phyloP scores from a whole-genome alignment of 2,329 filamentous ascomycete species.

The Pseudopyrenochaeta lycopersici region DNA sequence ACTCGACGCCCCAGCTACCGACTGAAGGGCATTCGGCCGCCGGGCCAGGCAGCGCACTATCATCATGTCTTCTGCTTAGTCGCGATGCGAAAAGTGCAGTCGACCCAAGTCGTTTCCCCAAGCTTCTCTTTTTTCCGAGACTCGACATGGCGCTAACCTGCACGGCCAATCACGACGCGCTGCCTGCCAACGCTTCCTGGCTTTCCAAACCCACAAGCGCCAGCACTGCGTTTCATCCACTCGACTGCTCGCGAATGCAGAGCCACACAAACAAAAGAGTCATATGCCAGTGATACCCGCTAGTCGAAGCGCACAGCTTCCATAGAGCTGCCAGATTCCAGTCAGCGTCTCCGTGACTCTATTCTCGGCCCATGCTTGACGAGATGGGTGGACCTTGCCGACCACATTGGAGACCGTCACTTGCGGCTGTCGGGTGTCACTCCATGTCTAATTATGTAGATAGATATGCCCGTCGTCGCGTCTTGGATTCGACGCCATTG shows the following conservation, averaged over 20 bases:
- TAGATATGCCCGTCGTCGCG: slow-evolving; percentile 26
- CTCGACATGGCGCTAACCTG: slow-evolving; percentile 25
- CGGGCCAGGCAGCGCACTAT: slow-evolving; percentile 45
- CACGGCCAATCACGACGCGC: slow-evolving; percentile 42
- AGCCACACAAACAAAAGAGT: slow-evolving; percentile 41
- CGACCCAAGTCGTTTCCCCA: slow-evolving; percentile 14
- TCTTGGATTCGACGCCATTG: too few species aligned
- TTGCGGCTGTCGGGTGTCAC: slow-evolving; percentile 18
- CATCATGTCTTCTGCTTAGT: slow-evolving; percentile 33
- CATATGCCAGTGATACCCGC: slow-evolving; percentile 37
- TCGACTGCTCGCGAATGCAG: slow-evolving; percentile 26
- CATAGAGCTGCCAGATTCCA: slow-evolving; percentile 40
- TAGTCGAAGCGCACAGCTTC: slow-evolving; percentile 18
- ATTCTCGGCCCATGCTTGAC: slow-evolving; percentile 38
- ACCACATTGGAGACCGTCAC: slow-evolving; percentile 19
- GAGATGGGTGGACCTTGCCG: slow-evolving; percentile 17
- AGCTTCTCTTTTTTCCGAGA: slow-evolving; percentile 32
- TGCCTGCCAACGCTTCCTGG: slow-evolving; percentile 8
- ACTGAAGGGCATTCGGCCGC: slow-evolving; percentile 37
- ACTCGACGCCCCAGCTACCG: slow-evolving; percentile 28
- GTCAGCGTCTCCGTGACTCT: slow-evolving; percentile 41
- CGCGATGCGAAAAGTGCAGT: slow-evolving; percentile 15
- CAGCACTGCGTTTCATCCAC: slow-evolving; percentile 40
- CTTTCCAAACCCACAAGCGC: slow-evolving; percentile 42
- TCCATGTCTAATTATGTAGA: slow-evolving; percentile 15